Evolutionary conservation across 768 basidiomycete genomes (phyloP), one percentile per base, ranked within the genome.

Genomic region (Russula foetens): DNA sequence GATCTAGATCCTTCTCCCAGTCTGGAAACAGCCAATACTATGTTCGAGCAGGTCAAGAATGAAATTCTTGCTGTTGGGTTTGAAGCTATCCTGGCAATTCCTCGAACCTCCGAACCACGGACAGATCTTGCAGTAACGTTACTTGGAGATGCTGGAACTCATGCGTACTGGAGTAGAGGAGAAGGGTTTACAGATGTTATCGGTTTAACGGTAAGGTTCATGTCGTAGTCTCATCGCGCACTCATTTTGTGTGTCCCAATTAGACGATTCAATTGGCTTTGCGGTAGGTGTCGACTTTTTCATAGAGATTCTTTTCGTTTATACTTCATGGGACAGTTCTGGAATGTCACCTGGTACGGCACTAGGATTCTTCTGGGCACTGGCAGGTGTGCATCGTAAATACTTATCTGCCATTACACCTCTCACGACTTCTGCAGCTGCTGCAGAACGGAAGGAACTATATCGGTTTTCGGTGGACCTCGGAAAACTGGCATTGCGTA

Each of bases 321-420:
- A 60, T 12, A 3, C 7, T 7, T 14, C 12, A 23, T 52, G 38
- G 8, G n/a, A 21, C 52, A 87, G 84, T 28, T 81, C 78, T 56
- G 88, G 86, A 6, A 84, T 90, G 76, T 79, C 83, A 7, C 79
- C 85, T 17, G 85, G 85, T 5, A 83, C 84, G 8, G 81, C 84
- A 0, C 71, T 85, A 19, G 88, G 88, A 7, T 85, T 90, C 71
- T 85, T 88, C 67, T 88, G 84, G 84, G 80, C 82, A 15, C 72
- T 86, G 7, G 82, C 81, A 69, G 84, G 85, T 84, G 66, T 29
- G 71, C 38, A 26, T 39, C n/a, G 15, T 35, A 17, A 50, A 52
- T 53, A 14, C 29, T 35, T 14, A 39, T 45, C 23, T 7, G 28
- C 28, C 28, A 50, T 55, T 43, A 17, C 28, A 23, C 31, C 29